Percentiles rank a stretch among this genome's conserved stretches.
Conservation (phyloP, 2,329 filamentous ascomycete species). For the Falciphora oryzae region DNA sequence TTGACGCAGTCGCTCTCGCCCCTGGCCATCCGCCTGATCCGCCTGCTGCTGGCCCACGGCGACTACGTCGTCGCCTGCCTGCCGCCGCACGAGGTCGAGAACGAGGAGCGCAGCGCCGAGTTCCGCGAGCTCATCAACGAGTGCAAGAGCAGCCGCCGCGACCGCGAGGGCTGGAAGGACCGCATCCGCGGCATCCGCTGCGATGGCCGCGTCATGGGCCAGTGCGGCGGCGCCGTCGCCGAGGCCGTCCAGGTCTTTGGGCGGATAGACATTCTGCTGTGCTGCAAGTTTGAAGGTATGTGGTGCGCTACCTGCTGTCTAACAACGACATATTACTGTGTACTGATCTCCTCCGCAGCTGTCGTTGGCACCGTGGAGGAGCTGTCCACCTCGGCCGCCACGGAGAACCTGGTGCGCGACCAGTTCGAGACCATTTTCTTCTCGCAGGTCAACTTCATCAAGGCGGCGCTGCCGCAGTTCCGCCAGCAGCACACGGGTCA, state of each 20-base stretch:
- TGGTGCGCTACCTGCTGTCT: not conserved
- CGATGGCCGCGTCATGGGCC: slow-evolving; percentile 56
- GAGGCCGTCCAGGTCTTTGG: slow-evolving; percentile 82
- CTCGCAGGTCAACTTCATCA: slow-evolving; percentile 92
- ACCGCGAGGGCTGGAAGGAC: slow-evolving; percentile 73
- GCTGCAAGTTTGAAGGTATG: slow-evolving; percentile 79
- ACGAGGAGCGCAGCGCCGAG: slow-evolving; percentile 68
- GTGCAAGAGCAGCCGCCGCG: slow-evolving; percentile 56
- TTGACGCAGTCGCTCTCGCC: slow-evolving; percentile 83
- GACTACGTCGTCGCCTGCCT: slow-evolving; percentile 86
- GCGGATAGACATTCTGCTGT: slow-evolving; percentile 82
- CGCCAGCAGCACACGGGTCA: slow-evolving; percentile 78
- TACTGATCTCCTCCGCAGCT: slow-evolving; percentile 39
- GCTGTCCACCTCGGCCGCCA: slow-evolving; percentile 63
- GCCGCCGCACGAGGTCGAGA: slow-evolving; percentile 70
- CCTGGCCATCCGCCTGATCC: slow-evolving; percentile 74
- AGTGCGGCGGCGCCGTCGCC: slow-evolving; percentile 81
- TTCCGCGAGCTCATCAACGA: slow-evolving; percentile 74
- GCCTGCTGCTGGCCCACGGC: slow-evolving; percentile 79
- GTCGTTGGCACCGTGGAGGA: slow-evolving; percentile 91
- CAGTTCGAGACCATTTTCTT: slow-evolving; percentile 97
- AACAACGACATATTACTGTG: too few relatives aligned
- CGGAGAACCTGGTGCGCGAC: slow-evolving; percentile 74
- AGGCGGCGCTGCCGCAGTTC: slow-evolving; percentile 75
- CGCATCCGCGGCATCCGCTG: slow-evolving; percentile 63